Base-by-base conservation (phyloP, 257 asterid species). In the Capsicum baccatum region DNA sequence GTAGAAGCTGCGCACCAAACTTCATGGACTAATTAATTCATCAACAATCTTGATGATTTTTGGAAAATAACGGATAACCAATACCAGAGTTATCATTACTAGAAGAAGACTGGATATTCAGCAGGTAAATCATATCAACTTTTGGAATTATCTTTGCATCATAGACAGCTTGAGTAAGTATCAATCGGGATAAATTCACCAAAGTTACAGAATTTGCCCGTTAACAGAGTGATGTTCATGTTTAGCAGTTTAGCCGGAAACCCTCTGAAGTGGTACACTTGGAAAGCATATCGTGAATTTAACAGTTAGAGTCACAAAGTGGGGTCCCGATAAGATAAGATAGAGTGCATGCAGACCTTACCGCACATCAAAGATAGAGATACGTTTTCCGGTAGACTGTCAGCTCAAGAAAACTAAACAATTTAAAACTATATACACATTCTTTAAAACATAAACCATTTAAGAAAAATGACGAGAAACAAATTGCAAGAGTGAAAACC, bases 1-100 rank as follows among this genome's bases (percentile, higher is more conserved):
- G 47, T 74, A 74, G 60, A 50, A 74, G 81, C 37, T 74, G 50
- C 50, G 21, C 80, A 19, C 44, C 48, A 73, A 73, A 47, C 80
- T 47, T 5, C 59, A 48, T 13, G 3, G 12, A 74, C 81, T 50
- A 74, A 74, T 74, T 48, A 74, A 70, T 74, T 74, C 62, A 50
- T 21, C 62, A 74, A 74, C 44, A 74, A 52, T 50, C 13, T 21
- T 3, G 44, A 50, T 50, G 19, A 50, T 50, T 13, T 12, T 21
- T 13, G 6, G 44, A 14, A 21, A 19, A 74, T 63, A 33, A 21
- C 21, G 60, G 8, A 19, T 10, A 13, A 21, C 6, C 19, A 73
- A 73, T 21, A 19, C 37, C 6, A 19, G 44, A 74, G 48, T 74
- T 19, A 71, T 19, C 80, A 73, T 47, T 10, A 48, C 47, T 12